A percentile compares a stretch with the other conserved stretches of the same genome.
phyloP scores from a whole-genome alignment of 2,329 filamentous ascomycete genomes.

The Penicillium occitanis region DNA sequence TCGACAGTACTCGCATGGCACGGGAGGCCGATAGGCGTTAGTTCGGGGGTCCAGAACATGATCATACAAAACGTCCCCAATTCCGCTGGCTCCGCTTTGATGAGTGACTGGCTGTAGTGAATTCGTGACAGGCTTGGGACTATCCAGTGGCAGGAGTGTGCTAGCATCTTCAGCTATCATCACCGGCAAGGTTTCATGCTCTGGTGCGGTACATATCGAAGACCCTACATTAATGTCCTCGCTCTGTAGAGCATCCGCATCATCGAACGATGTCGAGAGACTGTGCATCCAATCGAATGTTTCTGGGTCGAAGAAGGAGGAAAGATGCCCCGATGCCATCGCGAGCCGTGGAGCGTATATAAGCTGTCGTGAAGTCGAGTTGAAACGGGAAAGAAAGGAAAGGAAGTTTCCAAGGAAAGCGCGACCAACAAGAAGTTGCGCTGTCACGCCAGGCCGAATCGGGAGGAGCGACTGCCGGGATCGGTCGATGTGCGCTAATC shows the following conservation, averaged over 20 bases:
- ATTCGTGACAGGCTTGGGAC: not conserved
- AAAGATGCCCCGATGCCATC: not conserved
- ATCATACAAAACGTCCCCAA: not conserved
- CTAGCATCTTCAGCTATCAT: not conserved
- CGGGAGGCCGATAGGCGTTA: conserved; percentile 31
- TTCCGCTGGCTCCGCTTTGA: not conserved
- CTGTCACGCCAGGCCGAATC: not conserved
- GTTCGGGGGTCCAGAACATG: not conserved
- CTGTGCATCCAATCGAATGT: not conserved
- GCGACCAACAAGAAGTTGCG: not conserved
- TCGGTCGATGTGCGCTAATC: not conserved
- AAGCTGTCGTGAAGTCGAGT: not conserved
- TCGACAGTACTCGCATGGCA: conserved; percentile 49
- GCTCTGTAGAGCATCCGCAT: not conserved
- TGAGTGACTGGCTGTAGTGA: not conserved
- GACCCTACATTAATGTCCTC: not conserved
- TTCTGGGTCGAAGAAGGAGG: not conserved
- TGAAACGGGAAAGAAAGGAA: too few species aligned
- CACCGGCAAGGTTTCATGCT: not conserved
- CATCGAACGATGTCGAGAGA: not conserved
- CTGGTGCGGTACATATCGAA: not conserved
- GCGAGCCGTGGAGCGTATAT: not conserved
- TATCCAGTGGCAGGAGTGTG: not conserved
- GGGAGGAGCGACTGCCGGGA: not conserved
- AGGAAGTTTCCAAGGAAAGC: not conserved